Conservation (phyloP, 2,329 filamentous ascomycete species). For the Teratosphaeriaceae sp. region DNA sequence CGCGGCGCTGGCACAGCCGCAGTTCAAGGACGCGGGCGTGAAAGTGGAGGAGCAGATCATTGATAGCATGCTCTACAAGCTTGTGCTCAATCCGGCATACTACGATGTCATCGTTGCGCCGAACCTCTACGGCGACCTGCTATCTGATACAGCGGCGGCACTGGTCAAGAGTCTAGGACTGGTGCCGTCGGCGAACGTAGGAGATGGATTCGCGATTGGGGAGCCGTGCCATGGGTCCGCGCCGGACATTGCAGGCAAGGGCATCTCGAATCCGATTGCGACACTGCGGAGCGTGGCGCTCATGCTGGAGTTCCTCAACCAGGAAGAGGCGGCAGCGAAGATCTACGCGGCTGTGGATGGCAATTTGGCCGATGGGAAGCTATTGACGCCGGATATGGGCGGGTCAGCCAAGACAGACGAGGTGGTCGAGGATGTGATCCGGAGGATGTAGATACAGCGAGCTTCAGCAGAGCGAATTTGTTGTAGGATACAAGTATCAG, state of each 20-base stretch:
- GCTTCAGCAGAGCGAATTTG: too few species aligned
- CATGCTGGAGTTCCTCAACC: constrained; percentile 93
- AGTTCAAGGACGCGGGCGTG: constrained; percentile 60
- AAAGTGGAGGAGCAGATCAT: constrained; percentile 87
- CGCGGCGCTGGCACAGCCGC: constrained; percentile 59
- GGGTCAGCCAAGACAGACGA: constrained; percentile 79
- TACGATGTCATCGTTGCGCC: constrained; percentile 99
- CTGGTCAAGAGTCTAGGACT: constrained; percentile 87
- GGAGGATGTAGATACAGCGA: constrained; percentile 55
- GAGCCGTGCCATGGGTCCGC: constrained; percentile 97
- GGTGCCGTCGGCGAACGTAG: constrained; percentile 91
- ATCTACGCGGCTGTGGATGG: constrained; percentile 91
- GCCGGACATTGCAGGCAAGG: constrained; percentile 88
- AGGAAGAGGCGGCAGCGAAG: constrained; percentile 76
- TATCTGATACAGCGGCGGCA: constrained; percentile 91
- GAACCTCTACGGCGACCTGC: constrained; percentile 94
- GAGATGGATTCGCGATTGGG: constrained; percentile 88
- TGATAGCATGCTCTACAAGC: constrained; percentile 99
- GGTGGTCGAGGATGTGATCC: constrained; percentile 81
- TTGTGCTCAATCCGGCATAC: constrained; percentile 88
- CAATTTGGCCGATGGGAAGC: constrained; percentile 74
- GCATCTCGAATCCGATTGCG: constrained; percentile 93
- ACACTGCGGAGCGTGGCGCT: constrained; percentile 84
- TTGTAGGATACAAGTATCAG: background rate
- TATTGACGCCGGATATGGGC: constrained; percentile 84